Evolutionary conservation across 257 asterid genomes (phyloP), one percentile per base, ranked within the genome.

Genomic region (Paulownia fortunei): DNA sequence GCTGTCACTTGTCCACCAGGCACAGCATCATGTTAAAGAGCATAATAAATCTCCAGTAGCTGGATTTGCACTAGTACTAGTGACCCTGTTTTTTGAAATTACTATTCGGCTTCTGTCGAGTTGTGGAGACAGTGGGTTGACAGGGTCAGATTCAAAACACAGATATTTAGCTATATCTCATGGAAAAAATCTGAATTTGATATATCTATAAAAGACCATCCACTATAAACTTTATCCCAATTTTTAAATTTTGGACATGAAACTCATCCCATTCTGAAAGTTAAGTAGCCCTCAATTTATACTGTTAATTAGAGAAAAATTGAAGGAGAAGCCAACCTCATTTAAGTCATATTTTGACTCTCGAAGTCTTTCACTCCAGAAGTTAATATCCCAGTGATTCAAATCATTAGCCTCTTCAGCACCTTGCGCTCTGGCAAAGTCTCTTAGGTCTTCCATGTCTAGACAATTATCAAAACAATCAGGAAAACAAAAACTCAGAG

Each of bases 301-400:
- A 26, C 5, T n/a, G 24, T 11, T 3, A 74, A 61, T 18, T 59
- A 30, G 68, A 34, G n/a, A 74, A 30, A 78, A 65, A 56, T 75
- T n/a, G 52, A 39, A 44, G 34, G 78, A 69, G 67, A 74, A 71
- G 72, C 51, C 30, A 55, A 92, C 98, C 97, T 94, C 98, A 75
- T 94, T 91, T 76, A 94, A 79, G 79, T 86, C 96, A 73, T 92
- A 88, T 77, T 82, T 90, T 0, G 93, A 81, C 80, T 94, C 98
- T 49, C 96, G 89, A 64, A 94, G 97, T 84, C 98, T 86, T 85
- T 94, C 97, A 70, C 93, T 86, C 98, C 97, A 94, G 82, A 89
- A 94, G 84, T 84, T 82, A 30, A 92, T 76, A 66, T 94, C 98
- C 97, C 98, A 94, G 27, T 94, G 97, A 80, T 84, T 91, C 85